These are phyloP conservation scores for Ascocoryne sarcoides DNA, from an alignment of 2,329 filamentous ascomycete genomes.

Conservation along the genomic window DNA sequence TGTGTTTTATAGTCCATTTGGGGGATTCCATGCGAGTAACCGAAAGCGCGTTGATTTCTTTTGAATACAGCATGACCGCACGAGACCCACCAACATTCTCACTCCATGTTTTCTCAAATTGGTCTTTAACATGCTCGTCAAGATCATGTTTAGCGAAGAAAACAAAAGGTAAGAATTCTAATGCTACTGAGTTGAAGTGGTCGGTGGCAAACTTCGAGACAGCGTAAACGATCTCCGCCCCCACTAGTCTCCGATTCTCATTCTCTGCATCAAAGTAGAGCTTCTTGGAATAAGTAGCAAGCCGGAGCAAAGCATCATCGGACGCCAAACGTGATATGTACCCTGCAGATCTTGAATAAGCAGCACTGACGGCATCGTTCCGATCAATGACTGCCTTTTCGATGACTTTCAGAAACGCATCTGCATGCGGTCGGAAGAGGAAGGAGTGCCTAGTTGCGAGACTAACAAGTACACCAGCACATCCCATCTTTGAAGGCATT, in stretches of 20 bases:
- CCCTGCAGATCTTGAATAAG: conserved; percentile 78
- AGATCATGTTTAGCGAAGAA: conserved; percentile 83
- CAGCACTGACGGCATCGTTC: conserved; percentile 87
- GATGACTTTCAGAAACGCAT: conserved; percentile 66
- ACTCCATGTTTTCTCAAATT: conserved; percentile 80
- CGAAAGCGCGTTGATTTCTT: conserved; percentile 67
- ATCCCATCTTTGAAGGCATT: conserved; percentile 89
- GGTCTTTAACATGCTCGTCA: conserved; percentile 67
- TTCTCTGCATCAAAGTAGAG: conserved; percentile 80
- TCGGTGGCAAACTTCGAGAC: conserved; percentile 84
- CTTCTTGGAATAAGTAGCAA: conserved; percentile 47
- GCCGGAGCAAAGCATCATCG: conserved; percentile 40
- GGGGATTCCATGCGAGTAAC: conserved; percentile 63
- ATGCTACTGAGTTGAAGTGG: conserved; percentile 70
- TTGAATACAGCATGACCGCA: conserved; percentile 73
- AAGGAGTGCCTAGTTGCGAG: conserved; percentile 72
- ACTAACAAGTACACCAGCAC: conserved; percentile 74
- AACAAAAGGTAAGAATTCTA: conserved; percentile 71
- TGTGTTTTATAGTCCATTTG: conserved; percentile 87
- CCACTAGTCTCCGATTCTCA: conserved; percentile 61
- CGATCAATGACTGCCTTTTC: conserved; percentile 79
- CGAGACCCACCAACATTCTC: conserved; percentile 82
- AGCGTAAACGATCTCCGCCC: conserved; percentile 75
- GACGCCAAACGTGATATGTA: conserved; percentile 63
- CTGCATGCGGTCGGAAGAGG: conserved; percentile 66